These are phyloP conservation scores for Colletotrichum caudatum DNA, from an alignment of 2,329 filamentous ascomycete species.

Conservation along the genomic window DNA sequence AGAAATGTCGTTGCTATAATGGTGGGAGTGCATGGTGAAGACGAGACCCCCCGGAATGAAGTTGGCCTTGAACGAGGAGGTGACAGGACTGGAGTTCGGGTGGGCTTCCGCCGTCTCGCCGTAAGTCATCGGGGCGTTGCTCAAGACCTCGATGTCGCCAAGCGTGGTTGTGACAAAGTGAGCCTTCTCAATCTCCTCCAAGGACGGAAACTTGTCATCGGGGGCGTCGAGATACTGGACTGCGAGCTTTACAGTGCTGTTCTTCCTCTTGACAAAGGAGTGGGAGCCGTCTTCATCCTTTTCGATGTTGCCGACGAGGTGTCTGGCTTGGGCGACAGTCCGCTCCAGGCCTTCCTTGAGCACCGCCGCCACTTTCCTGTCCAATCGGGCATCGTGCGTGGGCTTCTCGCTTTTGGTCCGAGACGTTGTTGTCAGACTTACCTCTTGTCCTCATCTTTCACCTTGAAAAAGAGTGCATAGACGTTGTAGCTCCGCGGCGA, in stretches of 20 bases:
- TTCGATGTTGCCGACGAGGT: slow-evolving; percentile 48
- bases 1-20: slow-evolving; percentile 58
- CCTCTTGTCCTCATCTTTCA: slow-evolving; percentile 50
- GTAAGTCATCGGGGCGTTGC: slow-evolving; percentile 54
- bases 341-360: slow-evolving; percentile 52
- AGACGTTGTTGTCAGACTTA: neutral
- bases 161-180: slow-evolving; percentile 51
- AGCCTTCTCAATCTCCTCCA: slow-evolving; percentile 52
- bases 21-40: slow-evolving; percentile 57
- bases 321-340: too few species aligned
- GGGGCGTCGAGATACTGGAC: slow-evolving; percentile 53
- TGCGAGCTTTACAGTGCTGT: slow-evolving; percentile 51
- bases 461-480: slow-evolving; percentile 54
- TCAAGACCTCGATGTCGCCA: slow-evolving; percentile 51
- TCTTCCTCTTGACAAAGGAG: slow-evolving; percentile 52
- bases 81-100: slow-evolving; percentile 49
- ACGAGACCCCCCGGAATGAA: slow-evolving; percentile 57
- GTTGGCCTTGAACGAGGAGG: slow-evolving; percentile 56
- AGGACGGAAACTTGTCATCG: slow-evolving; percentile 42
- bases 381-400: neutral
- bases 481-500: slow-evolving; percentile 51
- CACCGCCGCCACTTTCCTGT: slow-evolving; percentile 42
- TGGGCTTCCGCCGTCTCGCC: slow-evolving; percentile 55
- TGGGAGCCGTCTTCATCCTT: slow-evolving; percentile 51
- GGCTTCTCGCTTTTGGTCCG: too few species aligned